A percentile compares a stretch with the other conserved stretches of the same genome.
Evolutionary conservation across 1,139 yeast species (phyloP).

Genomic region (Saccharomyces hybrid): DNA sequence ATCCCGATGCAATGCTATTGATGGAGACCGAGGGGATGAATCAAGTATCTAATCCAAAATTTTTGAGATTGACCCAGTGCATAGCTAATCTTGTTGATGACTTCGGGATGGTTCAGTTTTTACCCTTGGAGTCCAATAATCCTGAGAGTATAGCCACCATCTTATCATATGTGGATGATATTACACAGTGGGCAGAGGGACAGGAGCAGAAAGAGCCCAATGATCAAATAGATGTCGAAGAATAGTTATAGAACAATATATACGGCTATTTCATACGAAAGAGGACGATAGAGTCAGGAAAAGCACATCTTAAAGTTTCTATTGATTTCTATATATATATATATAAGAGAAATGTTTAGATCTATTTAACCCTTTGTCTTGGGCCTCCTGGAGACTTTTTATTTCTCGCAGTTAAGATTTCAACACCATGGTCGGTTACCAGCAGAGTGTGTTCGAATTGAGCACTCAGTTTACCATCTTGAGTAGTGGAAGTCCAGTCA

Average conservation of each 20-base stretch:
- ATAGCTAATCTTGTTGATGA: constrained; percentile 91
- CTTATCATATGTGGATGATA: constrained; percentile 87
- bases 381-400: constrained; percentile 87
- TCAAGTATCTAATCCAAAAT: constrained; percentile 61
- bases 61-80: constrained; percentile 62
- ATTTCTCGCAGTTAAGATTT: constrained; percentile 76
- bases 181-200: constrained; percentile 94
- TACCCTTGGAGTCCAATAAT: constrained; percentile 79
- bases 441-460: constrained; percentile 92
- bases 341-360: too few relatives aligned
- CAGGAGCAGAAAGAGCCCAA: constrained; percentile 96
- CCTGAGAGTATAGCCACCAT: constrained; percentile 78
- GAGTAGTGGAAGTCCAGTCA: constrained; percentile 91
- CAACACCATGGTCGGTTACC: constrained; percentile 91
- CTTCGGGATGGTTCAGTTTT: constrained; percentile 96
- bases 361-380: constrained; percentile 44
- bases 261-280: not conserved
- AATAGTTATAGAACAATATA: constrained; percentile 17
- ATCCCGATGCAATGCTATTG: constrained; percentile 82
- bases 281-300: too few relatives aligned
- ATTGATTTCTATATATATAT: too few relatives aligned
- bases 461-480: constrained; percentile 82
- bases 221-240: constrained; percentile 61
- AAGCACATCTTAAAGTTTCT: too few relatives aligned
- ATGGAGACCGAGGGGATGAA: constrained; percentile 39